Base-by-base conservation (phyloP, 306 rosid genomes). In the Vachellia pachyceras region DNA sequence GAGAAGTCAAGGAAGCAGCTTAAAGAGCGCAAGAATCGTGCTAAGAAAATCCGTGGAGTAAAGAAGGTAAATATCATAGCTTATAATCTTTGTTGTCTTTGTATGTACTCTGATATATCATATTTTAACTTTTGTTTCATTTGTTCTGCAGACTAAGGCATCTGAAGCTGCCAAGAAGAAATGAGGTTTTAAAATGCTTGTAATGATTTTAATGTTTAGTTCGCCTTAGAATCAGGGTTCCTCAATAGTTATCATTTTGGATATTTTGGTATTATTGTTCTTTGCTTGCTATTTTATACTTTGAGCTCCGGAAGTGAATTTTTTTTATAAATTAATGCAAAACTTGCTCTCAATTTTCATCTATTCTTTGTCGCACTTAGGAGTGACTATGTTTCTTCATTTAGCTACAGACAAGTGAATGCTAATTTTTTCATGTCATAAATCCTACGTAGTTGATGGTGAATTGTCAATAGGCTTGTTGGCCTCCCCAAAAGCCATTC, bases 151-250 rank as follows among this genome's bases (percentile, higher is more conserved):
- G 99, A 90, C 96, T 12, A 95, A 95, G 93, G 97, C 97, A 15
- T 82, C 94, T 20, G 98, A 95, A 7, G 98, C 95, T 86, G 97
- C 92, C 37, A 94, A 93, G 76, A 94, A 94, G 98, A 94, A 94
- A 88, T 94, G 87, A 91, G 90, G 20, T 10, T 66, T 73, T 77
- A 50, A 69, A 9, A 20, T 39, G 7, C 52, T 76, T 80, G 64
- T 60, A 45, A 82, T 37, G 75, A 39, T 81, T 40, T 45, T 79
- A 45, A 35, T 81, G 36, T 50, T 75, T 49, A 39, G 76, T 77
- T 69, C 58, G 20, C 41, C 52, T 69, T 66, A 78, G 80, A 72
- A 40, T 78, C 33, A 20, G 47, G 66, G 72, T 79, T 72, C 10
- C 77, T 66, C 73, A 67, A 29, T 75, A 72, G 82, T 46, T 54